phyloP scores from a whole-genome alignment of 2,329 filamentous ascomycete species.

The Neofusicoccum cordaticola region DNA sequence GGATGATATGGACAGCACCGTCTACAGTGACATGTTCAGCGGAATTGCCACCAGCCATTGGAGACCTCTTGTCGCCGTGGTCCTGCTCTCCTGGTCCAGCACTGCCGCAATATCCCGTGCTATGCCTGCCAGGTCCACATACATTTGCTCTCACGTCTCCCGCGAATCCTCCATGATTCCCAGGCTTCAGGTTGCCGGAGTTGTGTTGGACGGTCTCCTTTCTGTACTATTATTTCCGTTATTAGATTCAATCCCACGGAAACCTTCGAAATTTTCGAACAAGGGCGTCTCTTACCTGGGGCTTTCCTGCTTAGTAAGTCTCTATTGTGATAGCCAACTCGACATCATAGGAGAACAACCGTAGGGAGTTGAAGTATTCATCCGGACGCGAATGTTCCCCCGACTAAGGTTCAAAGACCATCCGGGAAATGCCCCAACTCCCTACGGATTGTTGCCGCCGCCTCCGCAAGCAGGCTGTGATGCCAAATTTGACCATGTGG shows the following conservation, averaged over 20 bases:
- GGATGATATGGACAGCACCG: constrained; percentile 3
- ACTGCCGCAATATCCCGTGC: not conserved
- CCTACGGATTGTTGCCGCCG: not conserved
- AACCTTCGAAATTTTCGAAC: not conserved
- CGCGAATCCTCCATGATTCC: constrained; percentile 24
- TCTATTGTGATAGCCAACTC: not conserved
- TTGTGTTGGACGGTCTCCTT: constrained; percentile 30
- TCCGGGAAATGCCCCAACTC: too few relatives aligned
- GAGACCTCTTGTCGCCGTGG: not conserved
- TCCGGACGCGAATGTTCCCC: too few relatives aligned
- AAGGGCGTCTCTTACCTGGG: not conserved
- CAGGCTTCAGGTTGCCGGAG: constrained; percentile 30
- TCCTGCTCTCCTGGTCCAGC: constrained; percentile 1
- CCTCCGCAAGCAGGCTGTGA: not conserved
- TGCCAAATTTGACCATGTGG: too few relatives aligned
- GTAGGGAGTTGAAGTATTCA: too few relatives aligned
- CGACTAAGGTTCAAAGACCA: too few relatives aligned
- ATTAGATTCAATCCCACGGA: not conserved
- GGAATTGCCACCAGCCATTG: not conserved
- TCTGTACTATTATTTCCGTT: constrained; percentile 23
- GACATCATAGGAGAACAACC: too few relatives aligned
- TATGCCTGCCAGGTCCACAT: not conserved
- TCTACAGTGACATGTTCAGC: not conserved
- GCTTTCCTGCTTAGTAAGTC: not conserved
- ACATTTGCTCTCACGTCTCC: constrained; percentile 1